phyloP scores from a whole-genome alignment of 2,329 filamentous ascomycete genomes.

The Gremmenia infestans region DNA sequence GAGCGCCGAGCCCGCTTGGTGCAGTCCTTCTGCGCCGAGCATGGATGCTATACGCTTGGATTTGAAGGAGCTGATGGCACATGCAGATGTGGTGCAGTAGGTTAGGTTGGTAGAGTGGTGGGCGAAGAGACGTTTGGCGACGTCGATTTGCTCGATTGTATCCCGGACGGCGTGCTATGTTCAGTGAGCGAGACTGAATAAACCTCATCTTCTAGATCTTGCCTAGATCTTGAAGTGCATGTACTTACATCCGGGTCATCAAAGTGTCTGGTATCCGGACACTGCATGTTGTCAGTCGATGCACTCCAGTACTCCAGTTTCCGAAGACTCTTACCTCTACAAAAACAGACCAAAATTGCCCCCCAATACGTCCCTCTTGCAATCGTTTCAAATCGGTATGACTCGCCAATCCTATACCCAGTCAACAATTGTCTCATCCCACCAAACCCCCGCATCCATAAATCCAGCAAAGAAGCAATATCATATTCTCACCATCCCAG shows the following conservation, averaged over 20 bases:
- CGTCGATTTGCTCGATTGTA: slow-evolving; percentile 54
- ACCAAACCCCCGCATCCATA: neutral
- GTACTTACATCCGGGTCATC: slow-evolving; percentile 7
- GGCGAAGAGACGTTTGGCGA: slow-evolving; percentile 46
- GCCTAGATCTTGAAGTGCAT: too few species aligned
- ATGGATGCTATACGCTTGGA: slow-evolving; percentile 47
- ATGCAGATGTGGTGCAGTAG: slow-evolving; percentile 19
- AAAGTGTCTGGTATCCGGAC: neutral
- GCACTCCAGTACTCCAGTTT: slow-evolving; percentile 24
- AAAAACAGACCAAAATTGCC: slow-evolving; percentile 32
- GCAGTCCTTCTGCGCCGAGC: slow-evolving; percentile 58
- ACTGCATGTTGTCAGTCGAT: neutral
- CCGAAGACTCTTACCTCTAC: slow-evolving; percentile 21
- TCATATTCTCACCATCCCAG: neutral
- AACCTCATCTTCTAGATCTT: too few species aligned
- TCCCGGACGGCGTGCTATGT: slow-evolving; percentile 36
- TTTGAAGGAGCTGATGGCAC: slow-evolving; percentile 31
- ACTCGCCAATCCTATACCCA: slow-evolving; percentile 9
- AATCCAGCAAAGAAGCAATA: too few species aligned
- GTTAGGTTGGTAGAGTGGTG: slow-evolving; percentile 22
- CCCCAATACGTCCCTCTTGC: slow-evolving; percentile 26
- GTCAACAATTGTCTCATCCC: slow-evolving; percentile 4
- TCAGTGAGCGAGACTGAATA: neutral
- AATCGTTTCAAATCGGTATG: slow-evolving; percentile 29
- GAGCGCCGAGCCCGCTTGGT: slow-evolving; percentile 47